These are phyloP conservation scores for Marasmius sp. DNA, from an alignment of 1,284 basidiomycete genomes.

Conservation along the genomic window DNA sequence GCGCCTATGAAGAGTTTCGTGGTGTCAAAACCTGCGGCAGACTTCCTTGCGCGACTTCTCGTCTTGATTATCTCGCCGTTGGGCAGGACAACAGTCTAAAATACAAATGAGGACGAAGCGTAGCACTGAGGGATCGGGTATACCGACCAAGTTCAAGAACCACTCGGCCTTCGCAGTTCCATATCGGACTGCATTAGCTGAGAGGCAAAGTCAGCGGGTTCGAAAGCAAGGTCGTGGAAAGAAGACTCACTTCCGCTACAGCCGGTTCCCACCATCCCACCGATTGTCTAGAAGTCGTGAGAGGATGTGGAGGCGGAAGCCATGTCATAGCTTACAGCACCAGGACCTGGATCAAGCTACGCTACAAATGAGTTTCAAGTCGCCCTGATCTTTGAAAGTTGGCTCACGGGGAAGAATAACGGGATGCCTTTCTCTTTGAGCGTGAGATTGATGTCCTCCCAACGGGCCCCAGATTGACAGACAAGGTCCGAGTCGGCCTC, in stretches of 20 bases:
- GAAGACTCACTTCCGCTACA: constrained; percentile 52
- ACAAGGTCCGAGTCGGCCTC: constrained; percentile 70
- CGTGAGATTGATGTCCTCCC: constrained; percentile 85
- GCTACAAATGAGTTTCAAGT: neutral
- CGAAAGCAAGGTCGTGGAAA: neutral
- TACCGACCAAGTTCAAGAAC: constrained; percentile 63
- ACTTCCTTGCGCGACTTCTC: constrained; percentile 69
- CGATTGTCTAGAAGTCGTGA: constrained; percentile 41
- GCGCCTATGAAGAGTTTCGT: constrained; percentile 84
- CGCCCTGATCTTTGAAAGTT: neutral
- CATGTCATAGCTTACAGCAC: constrained; percentile 37
- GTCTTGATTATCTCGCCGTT: constrained; percentile 83
- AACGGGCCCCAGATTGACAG: constrained; percentile 81
- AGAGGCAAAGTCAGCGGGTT: constrained; percentile 7
- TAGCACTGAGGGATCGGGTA: neutral
- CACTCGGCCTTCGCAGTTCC: constrained; percentile 76
- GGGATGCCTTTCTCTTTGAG: constrained; percentile 70
- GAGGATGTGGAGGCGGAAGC: neutral
- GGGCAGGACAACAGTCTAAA: constrained; percentile 74
- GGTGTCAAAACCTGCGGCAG: constrained; percentile 74
- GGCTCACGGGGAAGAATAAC: constrained; percentile 66
- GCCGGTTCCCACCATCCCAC: constrained; percentile 57
- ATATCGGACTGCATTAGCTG: constrained; percentile 80
- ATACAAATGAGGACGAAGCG: neutral
- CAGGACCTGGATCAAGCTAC: constrained; percentile 54